Conservation (phyloP, 768 basidiomycete species). For the Hericium alpestre region DNA sequence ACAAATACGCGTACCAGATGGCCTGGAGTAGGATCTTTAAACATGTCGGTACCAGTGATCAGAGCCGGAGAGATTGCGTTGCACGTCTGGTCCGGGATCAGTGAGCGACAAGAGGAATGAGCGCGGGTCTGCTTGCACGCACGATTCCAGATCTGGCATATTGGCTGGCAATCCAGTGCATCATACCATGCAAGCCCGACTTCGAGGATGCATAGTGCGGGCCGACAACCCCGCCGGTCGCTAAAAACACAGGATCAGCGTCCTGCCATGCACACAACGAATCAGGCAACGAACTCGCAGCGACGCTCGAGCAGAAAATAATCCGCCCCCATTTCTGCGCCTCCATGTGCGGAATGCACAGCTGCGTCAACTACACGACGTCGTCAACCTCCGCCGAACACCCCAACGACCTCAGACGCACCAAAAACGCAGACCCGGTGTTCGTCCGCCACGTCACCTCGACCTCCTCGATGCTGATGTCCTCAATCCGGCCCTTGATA, state of each 20-base stretch:
- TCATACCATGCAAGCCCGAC: constrained; percentile 40
- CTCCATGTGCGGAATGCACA: constrained; percentile 42
- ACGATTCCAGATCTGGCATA: constrained; percentile 43
- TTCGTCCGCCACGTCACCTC: constrained; percentile 38
- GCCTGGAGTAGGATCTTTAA: constrained; percentile 28
- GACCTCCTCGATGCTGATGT: constrained; percentile 33
- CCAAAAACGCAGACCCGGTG: constrained; percentile 35
- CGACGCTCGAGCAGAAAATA: constrained; percentile 44
- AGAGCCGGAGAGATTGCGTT: constrained; percentile 45
- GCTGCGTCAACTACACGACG: constrained; percentile 33
- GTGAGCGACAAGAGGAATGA: no score
- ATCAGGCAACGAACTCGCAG: constrained; percentile 25
- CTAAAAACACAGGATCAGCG: constrained; percentile 10
- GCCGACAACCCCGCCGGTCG: constrained; percentile 42
- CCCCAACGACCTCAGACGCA: constrained; percentile 16
- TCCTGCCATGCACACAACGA: background rate
- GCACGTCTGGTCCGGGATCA: constrained; percentile 26
- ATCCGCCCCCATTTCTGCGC: constrained; percentile 37
- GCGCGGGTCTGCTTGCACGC: constrained; percentile 8
- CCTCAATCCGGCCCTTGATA: constrained; percentile 34
- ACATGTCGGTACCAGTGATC: constrained; percentile 41
- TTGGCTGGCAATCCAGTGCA: constrained; percentile 43
- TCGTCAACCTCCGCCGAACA: background rate
- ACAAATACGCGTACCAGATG: constrained; percentile 18
- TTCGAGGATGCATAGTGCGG: constrained; percentile 51